Evolutionary conservation across 306 rosid genomes (phyloP).

Genomic region (Hippophae gyantsensis): DNA sequence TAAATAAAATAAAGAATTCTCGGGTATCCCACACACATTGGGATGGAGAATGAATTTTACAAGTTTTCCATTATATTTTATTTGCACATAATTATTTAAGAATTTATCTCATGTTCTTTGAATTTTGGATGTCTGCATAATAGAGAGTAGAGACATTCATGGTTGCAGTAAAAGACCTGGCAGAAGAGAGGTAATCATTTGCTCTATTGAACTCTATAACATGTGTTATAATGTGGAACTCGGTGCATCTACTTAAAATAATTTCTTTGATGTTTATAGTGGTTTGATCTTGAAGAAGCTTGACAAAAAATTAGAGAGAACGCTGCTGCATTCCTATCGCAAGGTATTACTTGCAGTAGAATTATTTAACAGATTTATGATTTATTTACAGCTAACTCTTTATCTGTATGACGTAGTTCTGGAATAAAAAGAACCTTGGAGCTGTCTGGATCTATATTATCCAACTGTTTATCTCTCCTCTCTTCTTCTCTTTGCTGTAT

Average conservation of each 20-base stretch:
- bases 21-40: too few relatives aligned
- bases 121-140: slow-evolving; percentile 32
- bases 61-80: too few relatives aligned
- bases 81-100: background rate
- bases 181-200: slow-evolving; percentile 73
- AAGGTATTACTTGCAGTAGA: slow-evolving; percentile 43
- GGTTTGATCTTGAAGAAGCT: slow-evolving; percentile 70
- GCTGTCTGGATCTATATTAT: too few relatives aligned
- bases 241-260: slow-evolving; percentile 6
- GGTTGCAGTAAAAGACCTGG: slow-evolving; percentile 53
- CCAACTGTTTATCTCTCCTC: too few relatives aligned
- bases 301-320: slow-evolving; percentile 94
- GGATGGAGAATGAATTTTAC: too few relatives aligned
- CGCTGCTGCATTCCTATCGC: slow-evolving; percentile 83
- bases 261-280: slow-evolving; percentile 35
- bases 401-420: too few relatives aligned
- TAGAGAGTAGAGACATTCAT: slow-evolving; percentile 72
- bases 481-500: too few relatives aligned
- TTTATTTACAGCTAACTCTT: too few relatives aligned
- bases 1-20: too few relatives aligned
- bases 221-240: slow-evolving; percentile 12
- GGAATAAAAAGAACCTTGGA: too few relatives aligned
- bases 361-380: background rate
- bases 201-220: slow-evolving; percentile 4
- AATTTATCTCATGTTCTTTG: background rate